Evolutionary conservation across 805 yeast species (phyloP).

Genomic region (Jamesozyma jinghongensis): DNA sequence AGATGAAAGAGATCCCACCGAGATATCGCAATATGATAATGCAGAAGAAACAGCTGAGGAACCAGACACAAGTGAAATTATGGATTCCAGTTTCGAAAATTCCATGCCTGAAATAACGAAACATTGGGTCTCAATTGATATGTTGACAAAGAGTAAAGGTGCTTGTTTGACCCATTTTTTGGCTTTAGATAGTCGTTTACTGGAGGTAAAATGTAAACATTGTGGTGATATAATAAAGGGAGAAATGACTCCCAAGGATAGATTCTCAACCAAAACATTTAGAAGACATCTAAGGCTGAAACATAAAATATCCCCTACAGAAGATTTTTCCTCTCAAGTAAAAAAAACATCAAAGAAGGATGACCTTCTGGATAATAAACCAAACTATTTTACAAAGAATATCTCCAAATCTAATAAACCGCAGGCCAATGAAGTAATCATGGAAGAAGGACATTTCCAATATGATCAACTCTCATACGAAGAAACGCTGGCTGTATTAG

Average conservation of each 20-base stretch:
- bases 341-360: too few species aligned
- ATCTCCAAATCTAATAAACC: neutral
- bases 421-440: neutral
- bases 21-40: too few species aligned
- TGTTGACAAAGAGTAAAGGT: conserved; percentile 3
- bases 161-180: conserved; percentile 12
- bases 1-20: too few species aligned
- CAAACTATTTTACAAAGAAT: too few species aligned
- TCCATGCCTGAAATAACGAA: conserved; percentile 1
- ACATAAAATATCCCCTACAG: conserved; percentile 5
- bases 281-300: conserved; percentile 6
- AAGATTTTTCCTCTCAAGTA: too few species aligned
- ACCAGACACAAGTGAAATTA: too few species aligned
- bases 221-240: conserved; percentile 6
- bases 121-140: conserved; percentile 10
- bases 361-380: neutral
- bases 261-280: neutral
- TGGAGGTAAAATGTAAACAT: conserved; percentile 9
- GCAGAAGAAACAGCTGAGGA: too few species aligned
- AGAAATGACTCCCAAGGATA: neutral
- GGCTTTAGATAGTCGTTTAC: conserved; percentile 4
- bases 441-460: neutral
- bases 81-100: too few species aligned
- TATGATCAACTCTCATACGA: too few species aligned
- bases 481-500: conserved; percentile 5